Conservation (phyloP, 1,139 yeast species). For the Maudiozyma humilis region DNA sequence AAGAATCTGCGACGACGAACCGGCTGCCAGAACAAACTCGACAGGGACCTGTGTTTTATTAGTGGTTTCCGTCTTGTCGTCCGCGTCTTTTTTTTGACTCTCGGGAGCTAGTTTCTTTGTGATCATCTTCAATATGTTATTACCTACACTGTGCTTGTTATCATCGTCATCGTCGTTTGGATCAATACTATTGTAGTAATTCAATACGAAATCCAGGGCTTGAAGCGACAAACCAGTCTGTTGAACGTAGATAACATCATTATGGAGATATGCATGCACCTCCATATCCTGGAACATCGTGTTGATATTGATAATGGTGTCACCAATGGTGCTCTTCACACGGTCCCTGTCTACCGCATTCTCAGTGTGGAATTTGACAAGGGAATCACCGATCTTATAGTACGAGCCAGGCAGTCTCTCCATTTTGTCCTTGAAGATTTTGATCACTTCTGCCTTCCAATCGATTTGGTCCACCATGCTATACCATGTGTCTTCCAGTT, state of each 20-base stretch:
- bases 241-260: constrained; percentile 60
- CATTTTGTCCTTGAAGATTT: constrained; percentile 55
- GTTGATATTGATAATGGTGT: constrained; percentile 74
- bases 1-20: constrained; percentile 61
- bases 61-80: background rate
- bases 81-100: background rate
- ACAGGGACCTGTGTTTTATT: constrained; percentile 17
- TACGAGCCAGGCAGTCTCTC: constrained; percentile 78
- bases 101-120: background rate
- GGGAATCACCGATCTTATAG: constrained; percentile 64
- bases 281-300: constrained; percentile 57
- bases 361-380: constrained; percentile 67
- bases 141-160: background rate
- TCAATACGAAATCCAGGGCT: constrained; percentile 42
- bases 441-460: constrained; percentile 51
- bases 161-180: constrained; percentile 1
- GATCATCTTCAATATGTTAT: background rate
- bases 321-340: constrained; percentile 68
- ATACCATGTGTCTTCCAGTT: constrained; percentile 50
- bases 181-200: constrained; percentile 24
- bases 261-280: constrained; percentile 69
- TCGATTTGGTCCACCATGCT: constrained; percentile 49
- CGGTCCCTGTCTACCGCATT: constrained; percentile 62
- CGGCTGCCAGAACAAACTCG: constrained; percentile 44
- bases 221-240: constrained; percentile 43